These are phyloP conservation scores for Lactarius trivialis DNA, from an alignment of 768 basidiomycete species.

Conservation along the genomic window DNA sequence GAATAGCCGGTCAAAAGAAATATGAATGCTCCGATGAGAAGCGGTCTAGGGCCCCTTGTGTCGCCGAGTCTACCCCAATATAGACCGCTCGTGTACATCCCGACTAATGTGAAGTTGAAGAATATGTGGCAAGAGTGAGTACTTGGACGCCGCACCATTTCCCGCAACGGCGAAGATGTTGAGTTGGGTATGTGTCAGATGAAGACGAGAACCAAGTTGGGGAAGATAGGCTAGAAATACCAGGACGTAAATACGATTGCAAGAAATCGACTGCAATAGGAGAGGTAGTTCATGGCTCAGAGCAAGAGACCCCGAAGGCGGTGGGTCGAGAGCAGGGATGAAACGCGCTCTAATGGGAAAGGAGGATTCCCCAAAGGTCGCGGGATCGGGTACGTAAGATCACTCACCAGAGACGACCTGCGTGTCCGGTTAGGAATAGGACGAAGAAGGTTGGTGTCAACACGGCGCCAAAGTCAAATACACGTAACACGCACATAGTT, in stretches of 20 bases:
- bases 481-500: slow-evolving; percentile 53
- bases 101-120: slow-evolving; percentile 40
- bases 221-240: slow-evolving; percentile 68
- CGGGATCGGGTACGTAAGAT: background rate
- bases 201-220: slow-evolving; percentile 71
- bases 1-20: slow-evolving; percentile 65
- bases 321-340: background rate
- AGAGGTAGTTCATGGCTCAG: background rate
- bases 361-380: background rate
- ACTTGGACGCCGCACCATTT: slow-evolving; percentile 45
- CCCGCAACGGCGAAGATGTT: slow-evolving; percentile 78
- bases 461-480: background rate
- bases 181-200: slow-evolving; percentile 71
- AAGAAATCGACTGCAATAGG: background rate
- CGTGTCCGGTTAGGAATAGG: background rate
- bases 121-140: background rate
- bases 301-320: no score
- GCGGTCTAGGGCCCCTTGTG: slow-evolving; percentile 59
- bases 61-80: slow-evolving; percentile 79
- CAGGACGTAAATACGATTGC: background rate
- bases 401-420: slow-evolving; percentile 36
- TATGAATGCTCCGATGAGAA: slow-evolving; percentile 52
- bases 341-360: background rate
- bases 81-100: slow-evolving; percentile 71
- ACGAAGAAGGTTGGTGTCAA: background rate